These are phyloP conservation scores for Lasiosphaeriaceae sp. DNA, from an alignment of 495 filamentous ascomycete species.

Conservation along the genomic window DNA sequence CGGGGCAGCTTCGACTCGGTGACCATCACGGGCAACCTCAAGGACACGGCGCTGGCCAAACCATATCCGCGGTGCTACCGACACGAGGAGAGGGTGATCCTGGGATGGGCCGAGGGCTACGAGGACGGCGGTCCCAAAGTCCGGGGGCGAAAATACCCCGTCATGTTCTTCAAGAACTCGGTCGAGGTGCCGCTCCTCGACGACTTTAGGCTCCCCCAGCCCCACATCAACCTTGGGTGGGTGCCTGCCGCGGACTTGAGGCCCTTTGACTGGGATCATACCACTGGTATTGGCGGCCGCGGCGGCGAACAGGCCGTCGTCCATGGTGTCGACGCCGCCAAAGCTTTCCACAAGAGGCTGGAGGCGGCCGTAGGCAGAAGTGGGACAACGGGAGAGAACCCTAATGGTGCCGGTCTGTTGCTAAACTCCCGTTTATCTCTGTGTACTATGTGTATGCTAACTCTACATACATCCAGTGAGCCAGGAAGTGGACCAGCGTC, in stretches of 20 bases:
- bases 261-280: too few species aligned
- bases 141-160: not conserved
- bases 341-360: too few species aligned
- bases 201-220: not conserved
- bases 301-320: too few species aligned
- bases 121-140: not conserved
- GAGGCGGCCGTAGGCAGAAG: too few species aligned
- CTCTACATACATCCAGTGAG: too few species aligned
- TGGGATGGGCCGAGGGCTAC: not conserved
- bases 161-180: not conserved
- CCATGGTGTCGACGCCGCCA: too few species aligned
- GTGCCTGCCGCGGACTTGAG: not conserved
- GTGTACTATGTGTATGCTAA: too few species aligned
- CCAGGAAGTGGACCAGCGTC: too few species aligned
- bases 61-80: not conserved
- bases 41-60: not conserved
- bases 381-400: too few species aligned
- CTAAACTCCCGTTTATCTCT: too few species aligned
- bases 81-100: not conserved
- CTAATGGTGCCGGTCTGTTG: too few species aligned
- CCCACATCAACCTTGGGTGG: not conserved
- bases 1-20: not conserved
- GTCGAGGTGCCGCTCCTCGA: not conserved
- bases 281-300: too few species aligned
- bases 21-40: not conserved